Conservation (phyloP, 306 rosid genomes). For the Trifolium repens region DNA sequence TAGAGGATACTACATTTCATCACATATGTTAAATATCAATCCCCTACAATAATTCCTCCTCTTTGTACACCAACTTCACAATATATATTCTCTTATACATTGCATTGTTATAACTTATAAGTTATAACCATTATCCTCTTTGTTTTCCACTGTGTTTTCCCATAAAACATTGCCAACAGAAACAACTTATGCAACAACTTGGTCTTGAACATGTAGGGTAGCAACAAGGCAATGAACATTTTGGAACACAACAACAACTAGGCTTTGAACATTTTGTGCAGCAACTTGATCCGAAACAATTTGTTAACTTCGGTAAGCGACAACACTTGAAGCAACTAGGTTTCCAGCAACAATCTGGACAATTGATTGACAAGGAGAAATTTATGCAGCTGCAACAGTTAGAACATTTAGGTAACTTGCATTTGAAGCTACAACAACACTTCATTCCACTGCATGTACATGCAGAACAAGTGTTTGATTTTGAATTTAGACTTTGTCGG, state of each 20-base stretch:
- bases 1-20: slow-evolving; percentile 37
- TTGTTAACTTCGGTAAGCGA: slow-evolving; percentile 41
- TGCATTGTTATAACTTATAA: slow-evolving; percentile 1
- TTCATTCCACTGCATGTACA: slow-evolving; percentile 54
- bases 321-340: slow-evolving; percentile 55
- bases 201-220: slow-evolving; percentile 45
- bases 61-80: slow-evolving; percentile 53
- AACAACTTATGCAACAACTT: slow-evolving; percentile 58
- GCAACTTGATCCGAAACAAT: slow-evolving; percentile 51
- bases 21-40: slow-evolving; percentile 26
- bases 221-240: slow-evolving; percentile 51
- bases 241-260: slow-evolving; percentile 39
- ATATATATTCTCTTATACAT: slow-evolving; percentile 46
- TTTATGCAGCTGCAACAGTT: slow-evolving; percentile 43
- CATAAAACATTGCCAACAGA: slow-evolving; percentile 61
- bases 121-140: slow-evolving; percentile 50
- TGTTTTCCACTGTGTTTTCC: slow-evolving; percentile 53
- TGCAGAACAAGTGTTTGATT: slow-evolving; percentile 27
- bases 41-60: slow-evolving; percentile 28
- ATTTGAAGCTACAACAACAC: slow-evolving; percentile 42
- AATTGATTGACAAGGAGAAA: slow-evolving; percentile 52
- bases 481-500: slow-evolving; percentile 47
- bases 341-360: slow-evolving; percentile 47
- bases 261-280: slow-evolving; percentile 40
- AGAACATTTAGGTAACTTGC: slow-evolving; percentile 48